Evolutionary conservation across 2,329 filamentous ascomycete species (phyloP), one percentile per base, ranked within the genome.

Genomic region (Colletotrichum sp.): DNA sequence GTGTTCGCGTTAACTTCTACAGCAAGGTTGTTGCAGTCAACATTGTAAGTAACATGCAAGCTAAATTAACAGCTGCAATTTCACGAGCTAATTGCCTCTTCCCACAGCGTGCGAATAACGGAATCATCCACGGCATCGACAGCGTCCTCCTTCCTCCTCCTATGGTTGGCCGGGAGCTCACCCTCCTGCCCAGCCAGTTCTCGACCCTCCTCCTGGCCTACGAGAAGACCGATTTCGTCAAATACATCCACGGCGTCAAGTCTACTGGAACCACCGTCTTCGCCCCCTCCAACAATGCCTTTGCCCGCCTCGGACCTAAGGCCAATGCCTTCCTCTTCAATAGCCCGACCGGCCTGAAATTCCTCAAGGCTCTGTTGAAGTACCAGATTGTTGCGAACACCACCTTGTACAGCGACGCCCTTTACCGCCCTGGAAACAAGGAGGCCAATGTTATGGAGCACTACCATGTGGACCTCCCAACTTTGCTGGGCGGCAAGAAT

Each of bases 291-390:
- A 98, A 98, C 88, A 86, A 85, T 6, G 96, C 96, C n/a, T 98
- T 96, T 87, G 82, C 90, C 80, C 91, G 91, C 78, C 92, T 98
- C 1, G 95, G 95, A 1, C 89, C 91, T 1, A 88, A 84, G 71
- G 91, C 93, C 80, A 98, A 96, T 81, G 94, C 93, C 26, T 98
- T 98, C 89, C 88, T 98, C 6, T 98, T 98, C 89, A 90, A 90
- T 84, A 95, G 93, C 22, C 55, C 75, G 88, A 91, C 32, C 68
- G 96, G 96, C 3, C 87, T 90, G 78, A 93, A 93, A 83, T 98
- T 95, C 82, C 90, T 98, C 22, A 92, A 91, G 78, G 95, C 95
- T 0, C 86, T 98, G 62, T 88, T 98, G 18, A 88, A 95, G 86
- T 98, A 98, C 82, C 94, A 96, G 81, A 89, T 96, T 65, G 93